Base-by-base conservation (phyloP, 805 yeast species). In the Metahyphopichia silvanorum region DNA sequence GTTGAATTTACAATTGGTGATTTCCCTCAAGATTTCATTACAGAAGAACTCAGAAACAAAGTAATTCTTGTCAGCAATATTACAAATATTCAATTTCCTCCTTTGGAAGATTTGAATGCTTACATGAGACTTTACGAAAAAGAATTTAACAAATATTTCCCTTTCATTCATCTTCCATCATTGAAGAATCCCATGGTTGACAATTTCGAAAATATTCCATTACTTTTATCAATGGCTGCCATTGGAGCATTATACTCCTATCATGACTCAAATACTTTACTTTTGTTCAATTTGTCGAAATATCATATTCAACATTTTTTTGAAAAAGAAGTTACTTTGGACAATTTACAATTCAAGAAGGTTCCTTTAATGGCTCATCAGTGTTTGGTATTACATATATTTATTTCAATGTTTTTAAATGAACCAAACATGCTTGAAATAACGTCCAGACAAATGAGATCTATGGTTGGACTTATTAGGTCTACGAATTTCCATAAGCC, bases 191-290 rank as follows among this genome's bases (percentile, higher is more conserved):
- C 68, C 2, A 44, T 48, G 53, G 61, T 53, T n/a, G 62, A 63
- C 29, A 57, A 55, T 36, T 63, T 62, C 66, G 60, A 71, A 53
- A 51, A 71, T 57, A 55, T 79, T 52, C 89, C 95, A 2, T 66
- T 89, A 28, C 53, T 86, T 5, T 63, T 88, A 34, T 77, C 94
- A 2, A 83, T 88, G 75, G 83, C 93, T 1, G 82, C 95, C 11
- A 76, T 89, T 37, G 98, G 98, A 26, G 95, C 96, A 0, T 67
- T 89, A 15, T 86, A 85, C 49, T 77, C 86, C 0, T 86, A 83
- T 59, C 88, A 84, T 48, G 83, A 87, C 20, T 62, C 80, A 22
- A 85, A 85, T 50, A 85, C 96, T 0, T 69, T 82, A 46, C 64
- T 83, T 7, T 57, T 84, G 37, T 82, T 81, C 54, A 81, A 81